These are phyloP conservation scores for Arthrobotrys sphaeroides DNA, from an alignment of 2,329 filamentous ascomycete genomes.

Conservation along the genomic window DNA sequence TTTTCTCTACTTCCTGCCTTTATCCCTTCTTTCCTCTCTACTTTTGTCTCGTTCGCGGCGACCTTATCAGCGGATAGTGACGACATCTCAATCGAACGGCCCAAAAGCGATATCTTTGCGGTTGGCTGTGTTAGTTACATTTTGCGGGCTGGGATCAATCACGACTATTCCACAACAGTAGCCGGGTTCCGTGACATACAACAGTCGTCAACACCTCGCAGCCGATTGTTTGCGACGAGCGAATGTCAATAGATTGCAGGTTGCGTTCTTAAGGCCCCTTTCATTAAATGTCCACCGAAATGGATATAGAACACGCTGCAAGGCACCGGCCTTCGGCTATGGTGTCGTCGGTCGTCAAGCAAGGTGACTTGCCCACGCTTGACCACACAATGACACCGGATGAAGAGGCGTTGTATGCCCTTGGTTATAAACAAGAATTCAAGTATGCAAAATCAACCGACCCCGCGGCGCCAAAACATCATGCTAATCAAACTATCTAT, in stretches of 20 bases:
- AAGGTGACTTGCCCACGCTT: slow-evolving; percentile 65
- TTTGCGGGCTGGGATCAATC: slow-evolving; percentile 12
- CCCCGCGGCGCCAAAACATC: neutral
- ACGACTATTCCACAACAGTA: slow-evolving; percentile 33
- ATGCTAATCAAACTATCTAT: slow-evolving; percentile 68
- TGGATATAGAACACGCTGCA: slow-evolving; percentile 31
- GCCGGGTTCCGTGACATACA: neutral
- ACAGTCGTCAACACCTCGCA: slow-evolving; percentile 8
- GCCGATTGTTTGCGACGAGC: neutral
- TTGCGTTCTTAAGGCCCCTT: no score
- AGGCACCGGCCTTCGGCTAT: slow-evolving; percentile 12
- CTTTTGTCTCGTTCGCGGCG: slow-evolving; percentile 28
- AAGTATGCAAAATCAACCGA: slow-evolving; percentile 56
- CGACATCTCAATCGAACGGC: slow-evolving; percentile 11
- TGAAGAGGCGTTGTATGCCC: slow-evolving; percentile 70
- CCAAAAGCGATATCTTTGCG: slow-evolving; percentile 7
- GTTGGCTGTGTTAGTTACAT: slow-evolving; percentile 4
- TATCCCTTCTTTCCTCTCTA: slow-evolving; percentile 6
- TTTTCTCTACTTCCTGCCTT: slow-evolving; percentile 8
- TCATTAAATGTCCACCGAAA: slow-evolving; percentile 1
- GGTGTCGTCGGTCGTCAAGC: slow-evolving; percentile 66
- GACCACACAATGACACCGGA: slow-evolving; percentile 65
- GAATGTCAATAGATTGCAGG: neutral
- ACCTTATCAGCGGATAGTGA: slow-evolving; percentile 27
- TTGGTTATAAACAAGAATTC: slow-evolving; percentile 68